These are phyloP conservation scores for Tolypocladium guangdongense DNA, from an alignment of 2,329 filamentous ascomycete species.

Conservation along the genomic window DNA sequence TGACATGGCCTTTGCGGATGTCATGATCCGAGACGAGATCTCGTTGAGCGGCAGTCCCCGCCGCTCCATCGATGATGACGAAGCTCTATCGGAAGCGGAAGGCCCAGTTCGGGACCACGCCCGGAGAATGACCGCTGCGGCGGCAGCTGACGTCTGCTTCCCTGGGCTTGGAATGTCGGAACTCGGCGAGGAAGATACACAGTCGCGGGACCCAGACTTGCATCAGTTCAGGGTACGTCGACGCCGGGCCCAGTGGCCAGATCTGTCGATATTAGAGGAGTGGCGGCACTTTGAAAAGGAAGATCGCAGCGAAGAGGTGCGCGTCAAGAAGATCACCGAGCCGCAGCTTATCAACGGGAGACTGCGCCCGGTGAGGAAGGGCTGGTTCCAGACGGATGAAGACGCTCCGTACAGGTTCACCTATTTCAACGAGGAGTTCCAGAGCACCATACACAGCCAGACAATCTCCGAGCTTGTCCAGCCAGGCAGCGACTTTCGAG, in stretches of 20 bases:
- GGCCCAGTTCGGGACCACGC: slow-evolving; percentile 13
- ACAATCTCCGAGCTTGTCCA: slow-evolving; percentile 89
- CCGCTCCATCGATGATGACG: slow-evolving; percentile 17
- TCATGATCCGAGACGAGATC: slow-evolving; percentile 60
- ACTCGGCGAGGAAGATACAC: slow-evolving; percentile 64
- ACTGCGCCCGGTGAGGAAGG: slow-evolving; percentile 65
- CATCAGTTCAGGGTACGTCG: slow-evolving; percentile 35
- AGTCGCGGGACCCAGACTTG: slow-evolving; percentile 30
- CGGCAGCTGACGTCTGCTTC: slow-evolving; percentile 86
- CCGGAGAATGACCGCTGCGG: slow-evolving; percentile 47
- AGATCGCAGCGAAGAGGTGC: slow-evolving; percentile 62
- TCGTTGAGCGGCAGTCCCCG: slow-evolving; percentile 23
- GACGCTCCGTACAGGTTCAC: slow-evolving; percentile 92
- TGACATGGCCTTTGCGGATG: slow-evolving; percentile 52
- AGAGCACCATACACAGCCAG: slow-evolving; percentile 91
- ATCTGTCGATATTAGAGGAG: slow-evolving; percentile 71
- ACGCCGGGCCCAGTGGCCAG: slow-evolving; percentile 70
- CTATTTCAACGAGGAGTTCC: slow-evolving; percentile 96
- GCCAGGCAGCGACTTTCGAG: slow-evolving; percentile 69
- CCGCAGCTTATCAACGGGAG: slow-evolving; percentile 86
- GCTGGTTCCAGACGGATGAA: slow-evolving; percentile 81
- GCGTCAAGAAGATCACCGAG: slow-evolving; percentile 86
- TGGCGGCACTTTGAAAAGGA: slow-evolving; percentile 91
- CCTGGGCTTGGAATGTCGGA: slow-evolving; percentile 65
- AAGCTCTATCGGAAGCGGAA: slow-evolving; percentile 19